phyloP scores from a whole-genome alignment of 345 rosid genomes.

The Camelina neglecta region DNA sequence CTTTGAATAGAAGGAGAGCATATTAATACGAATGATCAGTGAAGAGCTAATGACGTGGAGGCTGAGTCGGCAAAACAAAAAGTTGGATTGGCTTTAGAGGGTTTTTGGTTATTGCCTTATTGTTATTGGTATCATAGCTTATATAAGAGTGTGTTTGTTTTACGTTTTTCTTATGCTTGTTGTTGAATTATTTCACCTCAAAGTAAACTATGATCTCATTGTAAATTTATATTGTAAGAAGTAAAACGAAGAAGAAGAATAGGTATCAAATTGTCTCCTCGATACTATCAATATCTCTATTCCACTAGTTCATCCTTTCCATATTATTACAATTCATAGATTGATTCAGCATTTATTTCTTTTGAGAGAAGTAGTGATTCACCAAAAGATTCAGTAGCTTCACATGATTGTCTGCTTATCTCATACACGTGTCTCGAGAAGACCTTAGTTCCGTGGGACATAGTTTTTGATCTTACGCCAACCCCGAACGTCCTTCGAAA shows the following conservation, averaged over 20 bases:
- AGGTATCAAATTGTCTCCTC: background rate
- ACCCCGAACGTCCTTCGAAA: constrained; percentile 25
- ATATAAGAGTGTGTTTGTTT: too few species aligned
- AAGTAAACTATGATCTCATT: background rate
- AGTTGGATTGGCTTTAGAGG: background rate
- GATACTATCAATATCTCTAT: background rate
- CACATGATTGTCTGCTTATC: constrained; percentile 37
- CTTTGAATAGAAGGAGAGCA: too few species aligned
- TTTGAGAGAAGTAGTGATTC: constrained; percentile 24
- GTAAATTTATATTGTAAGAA: background rate
- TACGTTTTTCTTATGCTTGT: background rate
- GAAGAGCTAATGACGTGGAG: background rate
- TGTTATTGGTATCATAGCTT: background rate
- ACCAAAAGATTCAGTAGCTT: constrained; percentile 12
- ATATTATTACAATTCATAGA: background rate
- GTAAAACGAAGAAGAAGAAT: background rate
- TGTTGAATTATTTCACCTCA: background rate
- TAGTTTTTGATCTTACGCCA: constrained; percentile 30
- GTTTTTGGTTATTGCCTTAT: background rate
- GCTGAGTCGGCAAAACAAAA: background rate
- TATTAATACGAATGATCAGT: too few species aligned
- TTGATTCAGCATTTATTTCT: background rate
- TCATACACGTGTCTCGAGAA: constrained; percentile 32
- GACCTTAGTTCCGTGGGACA: constrained; percentile 29
- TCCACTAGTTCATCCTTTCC: background rate